These are phyloP conservation scores for Diphasiastrum complanatum DNA, from an alignment of 83 land plant species.

Conservation along the genomic window DNA sequence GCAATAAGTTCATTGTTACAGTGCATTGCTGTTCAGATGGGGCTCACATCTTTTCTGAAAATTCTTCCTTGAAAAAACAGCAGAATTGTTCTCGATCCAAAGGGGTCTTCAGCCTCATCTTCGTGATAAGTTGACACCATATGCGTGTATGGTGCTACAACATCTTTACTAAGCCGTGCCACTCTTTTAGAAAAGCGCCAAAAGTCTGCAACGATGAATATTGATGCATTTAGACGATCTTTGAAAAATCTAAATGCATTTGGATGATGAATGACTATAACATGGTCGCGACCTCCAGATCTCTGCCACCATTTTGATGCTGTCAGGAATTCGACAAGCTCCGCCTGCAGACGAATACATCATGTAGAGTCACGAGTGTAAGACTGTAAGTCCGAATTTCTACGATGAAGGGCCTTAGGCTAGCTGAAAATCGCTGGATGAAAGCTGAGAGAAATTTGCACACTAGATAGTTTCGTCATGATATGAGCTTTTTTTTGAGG, in stretches of 20 bases:
- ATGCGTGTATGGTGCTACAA: conserved; percentile 37
- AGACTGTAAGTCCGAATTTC: background rate
- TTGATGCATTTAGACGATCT: conserved; percentile 22
- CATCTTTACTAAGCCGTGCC: conserved; percentile 28
- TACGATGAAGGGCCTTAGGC: background rate
- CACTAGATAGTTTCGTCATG: background rate
- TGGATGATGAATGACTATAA: conserved; percentile 32
- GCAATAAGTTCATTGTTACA: background rate
- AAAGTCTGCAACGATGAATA: conserved; percentile 36
- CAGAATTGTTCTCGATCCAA: conserved; percentile 23
- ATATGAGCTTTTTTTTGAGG: background rate
- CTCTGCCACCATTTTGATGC: conserved; percentile 30
- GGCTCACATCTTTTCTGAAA: conserved; percentile 30
- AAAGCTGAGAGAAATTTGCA: background rate
- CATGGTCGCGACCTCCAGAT: conserved; percentile 36
- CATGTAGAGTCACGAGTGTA: background rate
- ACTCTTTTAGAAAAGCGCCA: conserved; percentile 15
- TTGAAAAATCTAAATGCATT: conserved; percentile 31
- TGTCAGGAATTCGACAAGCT: conserved; percentile 9
- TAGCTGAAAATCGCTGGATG: background rate
- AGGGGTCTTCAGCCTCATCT: conserved; percentile 27
- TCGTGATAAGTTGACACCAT: conserved; percentile 20
- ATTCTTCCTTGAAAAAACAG: conserved; percentile 34
- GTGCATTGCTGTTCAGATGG: background rate
- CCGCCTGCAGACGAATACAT: conserved; percentile 20